phyloP scores from a whole-genome alignment of 768 basidiomycete species.

The Pulveroboletus sp. region DNA sequence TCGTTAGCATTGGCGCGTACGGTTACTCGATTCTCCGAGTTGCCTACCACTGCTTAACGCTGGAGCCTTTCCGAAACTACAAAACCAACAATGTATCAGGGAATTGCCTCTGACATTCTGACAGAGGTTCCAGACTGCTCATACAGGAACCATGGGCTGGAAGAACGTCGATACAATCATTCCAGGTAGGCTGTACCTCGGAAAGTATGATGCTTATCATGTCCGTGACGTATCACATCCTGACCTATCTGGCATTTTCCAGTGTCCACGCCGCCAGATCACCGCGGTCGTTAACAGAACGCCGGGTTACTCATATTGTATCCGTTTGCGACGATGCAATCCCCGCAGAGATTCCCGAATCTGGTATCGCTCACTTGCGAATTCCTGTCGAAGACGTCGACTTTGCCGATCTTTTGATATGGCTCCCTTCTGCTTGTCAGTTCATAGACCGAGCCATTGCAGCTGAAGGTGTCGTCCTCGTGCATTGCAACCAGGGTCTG shows the following conservation, averaged over 20 bases:
- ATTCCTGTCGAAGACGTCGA: constrained; percentile 67
- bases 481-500: constrained; percentile 63
- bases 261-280: constrained; percentile 70
- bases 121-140: constrained; percentile 27
- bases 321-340: constrained; percentile 73
- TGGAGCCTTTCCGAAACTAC: constrained; percentile 24
- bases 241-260: constrained; percentile 38
- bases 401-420: constrained; percentile 63
- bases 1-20: constrained; percentile 22
- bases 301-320: constrained; percentile 73
- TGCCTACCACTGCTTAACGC: constrained; percentile 20
- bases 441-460: constrained; percentile 62
- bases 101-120: constrained; percentile 18
- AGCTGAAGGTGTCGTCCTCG: constrained; percentile 56
- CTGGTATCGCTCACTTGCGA: constrained; percentile 64
- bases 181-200: constrained; percentile 60
- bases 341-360: constrained; percentile 65
- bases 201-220: constrained; percentile 53
- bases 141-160: constrained; percentile 39
- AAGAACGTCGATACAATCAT: constrained; percentile 67
- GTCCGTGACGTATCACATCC: constrained; percentile 29
- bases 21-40: constrained; percentile 32
- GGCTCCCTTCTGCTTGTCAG: constrained; percentile 59
- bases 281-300: constrained; percentile 65
- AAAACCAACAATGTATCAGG: constrained; percentile 31